Evolutionary conservation across 805 yeast genomes (phyloP).

Genomic region (Pichia scutulata): DNA sequence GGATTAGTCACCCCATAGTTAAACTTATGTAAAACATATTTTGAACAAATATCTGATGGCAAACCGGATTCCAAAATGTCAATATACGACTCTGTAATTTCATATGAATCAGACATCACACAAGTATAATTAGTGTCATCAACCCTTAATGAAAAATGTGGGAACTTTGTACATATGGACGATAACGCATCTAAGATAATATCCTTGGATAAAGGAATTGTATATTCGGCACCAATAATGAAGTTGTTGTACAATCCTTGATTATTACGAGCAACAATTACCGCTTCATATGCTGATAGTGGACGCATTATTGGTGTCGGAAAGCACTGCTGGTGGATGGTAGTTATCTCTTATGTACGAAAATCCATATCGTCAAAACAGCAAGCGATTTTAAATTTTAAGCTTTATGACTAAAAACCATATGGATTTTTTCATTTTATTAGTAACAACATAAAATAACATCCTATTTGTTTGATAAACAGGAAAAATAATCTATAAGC

Average conservation of each 20-base stretch:
- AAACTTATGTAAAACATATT: slow-evolving; percentile 5
- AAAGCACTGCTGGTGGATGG: no score
- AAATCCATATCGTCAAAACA: no score
- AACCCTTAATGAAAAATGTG: slow-evolving; percentile 10
- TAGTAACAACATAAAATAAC: no score
- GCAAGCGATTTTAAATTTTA: no score
- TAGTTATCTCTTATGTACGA: no score
- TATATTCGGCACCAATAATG: slow-evolving; percentile 7
- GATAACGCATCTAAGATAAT: not conserved
- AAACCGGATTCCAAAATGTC: not conserved
- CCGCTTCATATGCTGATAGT: slow-evolving; percentile 6
- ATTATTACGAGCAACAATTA: not conserved
- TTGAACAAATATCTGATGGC: not conserved
- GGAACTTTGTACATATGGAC: slow-evolving; percentile 2
- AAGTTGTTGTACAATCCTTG: slow-evolving; percentile 6
- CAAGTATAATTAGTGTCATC: not conserved
- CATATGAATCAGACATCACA: not conserved
- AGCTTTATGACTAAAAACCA: no score
- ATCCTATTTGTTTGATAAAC: no score
- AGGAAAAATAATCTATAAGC: not conserved
- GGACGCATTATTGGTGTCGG: not conserved
- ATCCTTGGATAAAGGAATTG: not conserved
- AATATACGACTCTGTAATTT: not conserved
- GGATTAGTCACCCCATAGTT: slow-evolving; percentile 1
- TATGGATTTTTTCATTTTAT: no score